Percentiles rank a stretch among this genome's conserved stretches.
These are phyloP conservation scores for Karstenula rhodostoma DNA, from an alignment of 2,329 filamentous ascomycete species.

Conservation along the genomic window DNA sequence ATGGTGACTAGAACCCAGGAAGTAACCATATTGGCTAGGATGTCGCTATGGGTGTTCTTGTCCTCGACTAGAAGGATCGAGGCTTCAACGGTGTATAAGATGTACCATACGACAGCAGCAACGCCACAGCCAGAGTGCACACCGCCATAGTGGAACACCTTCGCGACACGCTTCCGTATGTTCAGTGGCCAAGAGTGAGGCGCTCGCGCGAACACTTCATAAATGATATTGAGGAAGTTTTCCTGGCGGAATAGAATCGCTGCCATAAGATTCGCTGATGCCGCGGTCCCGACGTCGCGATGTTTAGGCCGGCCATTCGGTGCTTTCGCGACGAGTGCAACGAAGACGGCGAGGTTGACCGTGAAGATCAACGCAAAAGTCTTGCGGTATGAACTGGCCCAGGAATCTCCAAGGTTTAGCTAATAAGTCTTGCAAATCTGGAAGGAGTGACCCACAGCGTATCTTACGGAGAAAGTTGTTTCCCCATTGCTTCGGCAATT, in stretches of 20 bases:
- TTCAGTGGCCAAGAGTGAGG: conserved; percentile 1
- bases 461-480: background rate
- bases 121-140: conserved; percentile 7
- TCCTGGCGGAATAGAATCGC: conserved; percentile 6
- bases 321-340: background rate
- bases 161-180: conserved; percentile 6
- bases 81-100: conserved; percentile 6
- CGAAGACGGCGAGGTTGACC: conserved; percentile 3
- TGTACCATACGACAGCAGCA: conserved; percentile 10
- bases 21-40: conserved; percentile 3
- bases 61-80: conserved; percentile 1
- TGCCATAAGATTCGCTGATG: conserved; percentile 2
- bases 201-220: background rate
- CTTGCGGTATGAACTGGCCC: conserved; percentile 4
- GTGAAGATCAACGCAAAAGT: conserved; percentile 4
- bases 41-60: background rate
- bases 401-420: background rate
- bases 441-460: background rate
- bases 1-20: conserved; percentile 9
- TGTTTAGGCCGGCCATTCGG: background rate
- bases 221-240: conserved; percentile 5
- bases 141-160: conserved; percentile 9
- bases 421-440: background rate
- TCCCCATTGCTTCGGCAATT: conserved; percentile 4
- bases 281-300: conserved; percentile 5